Evolutionary conservation across 78 protist genomes (phyloP).

Genomic region (slime mould (Dictyostelium discoideum)): DNA sequence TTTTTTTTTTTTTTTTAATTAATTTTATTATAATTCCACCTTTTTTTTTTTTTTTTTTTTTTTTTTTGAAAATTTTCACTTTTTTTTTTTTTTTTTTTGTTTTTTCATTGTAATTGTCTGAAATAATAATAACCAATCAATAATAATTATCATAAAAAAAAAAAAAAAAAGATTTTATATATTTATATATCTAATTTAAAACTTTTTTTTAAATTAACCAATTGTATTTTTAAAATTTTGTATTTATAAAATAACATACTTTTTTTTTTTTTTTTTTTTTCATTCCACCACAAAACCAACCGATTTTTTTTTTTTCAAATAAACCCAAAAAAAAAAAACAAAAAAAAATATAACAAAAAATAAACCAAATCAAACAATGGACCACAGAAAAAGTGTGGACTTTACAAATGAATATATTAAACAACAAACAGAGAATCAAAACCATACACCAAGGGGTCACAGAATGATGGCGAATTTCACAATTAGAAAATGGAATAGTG

Average conservation of each 20-base stretch:
- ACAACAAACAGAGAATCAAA: not conserved
- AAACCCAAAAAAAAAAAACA: not conserved
- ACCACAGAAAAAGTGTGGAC: not conserved
- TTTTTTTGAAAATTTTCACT: no score
- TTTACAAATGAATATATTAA: not conserved
- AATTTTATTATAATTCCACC: no score
- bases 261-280: no score
- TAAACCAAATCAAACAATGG: not conserved
- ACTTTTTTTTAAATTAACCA: no score
- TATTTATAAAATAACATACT: no score
- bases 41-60: no score
- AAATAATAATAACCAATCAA: not conserved
- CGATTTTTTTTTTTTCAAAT: not conserved
- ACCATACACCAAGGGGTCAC: not conserved
- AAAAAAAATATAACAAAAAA: not conserved
- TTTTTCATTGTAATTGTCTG: not conserved
- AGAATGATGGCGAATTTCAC: not conserved
- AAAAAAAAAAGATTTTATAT: no score
- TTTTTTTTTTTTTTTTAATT: no score
- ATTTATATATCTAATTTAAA: no score
- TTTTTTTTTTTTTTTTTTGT: no score
- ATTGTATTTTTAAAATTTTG: not conserved
- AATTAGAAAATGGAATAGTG: constrained; percentile 13
- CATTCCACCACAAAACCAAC: not conserved
- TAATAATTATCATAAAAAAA: no score